phyloP scores from a whole-genome alignment of 352 stramenopile genomes.

The Saprolegnia diclina region DNA sequence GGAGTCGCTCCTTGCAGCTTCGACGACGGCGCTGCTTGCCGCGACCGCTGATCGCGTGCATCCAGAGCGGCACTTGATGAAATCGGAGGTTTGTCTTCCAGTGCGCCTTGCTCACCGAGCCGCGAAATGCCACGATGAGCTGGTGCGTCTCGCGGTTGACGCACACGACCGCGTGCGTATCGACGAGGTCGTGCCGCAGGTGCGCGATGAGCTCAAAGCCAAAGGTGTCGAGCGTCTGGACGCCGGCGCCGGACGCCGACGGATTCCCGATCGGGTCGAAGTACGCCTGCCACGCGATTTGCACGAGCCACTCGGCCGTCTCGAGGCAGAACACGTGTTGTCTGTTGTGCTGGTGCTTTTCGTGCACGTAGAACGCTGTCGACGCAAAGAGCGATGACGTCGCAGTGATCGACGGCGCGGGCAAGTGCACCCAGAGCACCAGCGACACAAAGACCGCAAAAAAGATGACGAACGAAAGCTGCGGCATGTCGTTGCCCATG shows the following conservation, averaged over 20 bases:
- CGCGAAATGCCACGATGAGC: constrained; percentile 80
- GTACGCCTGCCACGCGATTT: constrained; percentile 83
- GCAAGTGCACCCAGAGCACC: constrained; percentile 78
- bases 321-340: constrained; percentile 81
- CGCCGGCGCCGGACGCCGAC: constrained; percentile 69
- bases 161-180: constrained; percentile 67
- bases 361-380: constrained; percentile 69
- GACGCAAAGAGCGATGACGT: constrained; percentile 39
- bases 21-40: constrained; percentile 40
- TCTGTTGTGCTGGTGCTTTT: constrained; percentile 49
- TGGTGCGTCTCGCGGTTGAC: constrained; percentile 54
- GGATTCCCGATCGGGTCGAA: constrained; percentile 73
- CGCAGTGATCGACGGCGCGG: constrained; percentile 29
- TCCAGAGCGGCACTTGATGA: constrained; percentile 71
- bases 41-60: constrained; percentile 41
- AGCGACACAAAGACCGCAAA: constrained; percentile 78
- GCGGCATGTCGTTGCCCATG: background rate
- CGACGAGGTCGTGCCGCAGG: constrained; percentile 57
- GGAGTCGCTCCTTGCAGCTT: constrained; percentile 54
- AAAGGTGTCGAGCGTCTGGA: constrained; percentile 59
- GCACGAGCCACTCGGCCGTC: constrained; percentile 71
- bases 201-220: constrained; percentile 84
- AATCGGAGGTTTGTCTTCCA: constrained; percentile 86
- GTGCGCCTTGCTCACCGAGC: constrained; percentile 80
- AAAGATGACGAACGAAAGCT: constrained; percentile 44